A percentile compares a stretch with the other conserved stretches of the same genome.
These are phyloP conservation scores for Amanita thiersii DNA, from an alignment of 768 basidiomycete species.

Conservation along the genomic window DNA sequence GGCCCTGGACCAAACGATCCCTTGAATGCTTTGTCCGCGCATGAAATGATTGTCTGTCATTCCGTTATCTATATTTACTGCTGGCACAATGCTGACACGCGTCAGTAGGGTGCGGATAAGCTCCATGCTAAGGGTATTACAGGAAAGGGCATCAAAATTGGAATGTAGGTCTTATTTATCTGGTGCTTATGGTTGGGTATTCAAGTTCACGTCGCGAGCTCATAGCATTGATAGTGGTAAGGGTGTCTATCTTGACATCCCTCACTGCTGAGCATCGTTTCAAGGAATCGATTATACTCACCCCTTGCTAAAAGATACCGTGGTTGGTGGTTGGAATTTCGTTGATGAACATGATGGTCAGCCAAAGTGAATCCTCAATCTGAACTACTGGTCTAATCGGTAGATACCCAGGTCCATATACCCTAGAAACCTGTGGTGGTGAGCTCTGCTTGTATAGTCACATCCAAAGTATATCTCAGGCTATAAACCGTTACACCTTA, in stretches of 20 bases:
- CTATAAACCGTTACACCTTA: not conserved
- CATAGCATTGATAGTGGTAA: conserved; percentile 42
- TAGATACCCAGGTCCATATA: not conserved
- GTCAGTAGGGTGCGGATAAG: conserved; percentile 47
- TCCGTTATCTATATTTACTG: conserved; percentile 10
- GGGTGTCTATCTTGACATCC: no score
- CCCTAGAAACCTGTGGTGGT: conserved; percentile 9
- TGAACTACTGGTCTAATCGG: conserved; percentile 1
- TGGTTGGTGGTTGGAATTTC: conserved; percentile 32
- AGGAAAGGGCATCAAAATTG: conserved; percentile 62
- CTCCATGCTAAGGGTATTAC: conserved; percentile 54
- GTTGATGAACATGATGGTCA: conserved; percentile 31
- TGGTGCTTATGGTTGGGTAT: not conserved
- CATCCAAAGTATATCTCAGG: no score
- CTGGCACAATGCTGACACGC: not conserved
- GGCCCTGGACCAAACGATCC: conserved; percentile 34
- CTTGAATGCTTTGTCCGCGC: conserved; percentile 40
- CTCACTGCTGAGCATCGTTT: not conserved
- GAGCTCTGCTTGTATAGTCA: not conserved
- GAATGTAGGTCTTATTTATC: conserved; percentile 33
- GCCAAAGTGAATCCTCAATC: not conserved
- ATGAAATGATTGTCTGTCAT: conserved; percentile 41
- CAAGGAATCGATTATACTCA: conserved; percentile 38
- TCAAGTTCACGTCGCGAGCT: not conserved
- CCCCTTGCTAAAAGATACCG: conserved; percentile 27